phyloP scores from a whole-genome alignment of 208 protist species.

The Trypanosoma vivax region DNA sequence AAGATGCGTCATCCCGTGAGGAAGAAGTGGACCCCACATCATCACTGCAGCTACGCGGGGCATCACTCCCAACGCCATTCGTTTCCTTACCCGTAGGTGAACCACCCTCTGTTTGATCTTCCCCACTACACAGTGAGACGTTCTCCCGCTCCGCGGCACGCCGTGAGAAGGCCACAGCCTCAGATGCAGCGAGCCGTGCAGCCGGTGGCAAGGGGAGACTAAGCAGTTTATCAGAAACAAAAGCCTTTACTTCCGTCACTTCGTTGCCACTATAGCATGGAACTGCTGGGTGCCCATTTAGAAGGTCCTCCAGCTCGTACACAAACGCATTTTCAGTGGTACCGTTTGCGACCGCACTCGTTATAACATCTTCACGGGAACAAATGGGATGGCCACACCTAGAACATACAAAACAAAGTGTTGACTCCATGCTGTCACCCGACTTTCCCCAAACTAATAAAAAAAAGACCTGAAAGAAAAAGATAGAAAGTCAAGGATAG shows the following conservation, averaged over 20 bases:
- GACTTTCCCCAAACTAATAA: neutral
- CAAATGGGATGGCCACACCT: constrained; percentile 81
- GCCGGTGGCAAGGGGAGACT: constrained; percentile 40
- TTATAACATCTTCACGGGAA: constrained; percentile 35
- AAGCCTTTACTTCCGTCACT: constrained; percentile 32
- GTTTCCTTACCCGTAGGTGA: neutral
- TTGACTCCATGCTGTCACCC: constrained; percentile 1
- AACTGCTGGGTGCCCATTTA: constrained; percentile 54
- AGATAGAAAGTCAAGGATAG: neutral
- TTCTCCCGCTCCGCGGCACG: constrained; percentile 29
- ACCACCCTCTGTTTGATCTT: neutral
- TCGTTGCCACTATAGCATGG: constrained; percentile 81
- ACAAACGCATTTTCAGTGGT: constrained; percentile 55
- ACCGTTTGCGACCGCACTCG: constrained; percentile 27
- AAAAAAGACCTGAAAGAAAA: constrained; percentile 4
- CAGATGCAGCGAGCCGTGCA: constrained; percentile 43
- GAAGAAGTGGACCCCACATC: too few relatives aligned
- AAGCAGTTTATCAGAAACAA: constrained; percentile 57
- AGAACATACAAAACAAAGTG: constrained; percentile 64
- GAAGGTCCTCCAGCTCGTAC: constrained; percentile 67
- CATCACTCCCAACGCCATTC: neutral
- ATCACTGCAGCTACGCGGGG: neutral
- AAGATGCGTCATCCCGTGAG: too few relatives aligned
- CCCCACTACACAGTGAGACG: constrained; percentile 4
- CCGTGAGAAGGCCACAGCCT: constrained; percentile 54